Evolutionary conservation across 768 basidiomycete genomes (phyloP).

Genomic region (Agrocybe praecox): DNA sequence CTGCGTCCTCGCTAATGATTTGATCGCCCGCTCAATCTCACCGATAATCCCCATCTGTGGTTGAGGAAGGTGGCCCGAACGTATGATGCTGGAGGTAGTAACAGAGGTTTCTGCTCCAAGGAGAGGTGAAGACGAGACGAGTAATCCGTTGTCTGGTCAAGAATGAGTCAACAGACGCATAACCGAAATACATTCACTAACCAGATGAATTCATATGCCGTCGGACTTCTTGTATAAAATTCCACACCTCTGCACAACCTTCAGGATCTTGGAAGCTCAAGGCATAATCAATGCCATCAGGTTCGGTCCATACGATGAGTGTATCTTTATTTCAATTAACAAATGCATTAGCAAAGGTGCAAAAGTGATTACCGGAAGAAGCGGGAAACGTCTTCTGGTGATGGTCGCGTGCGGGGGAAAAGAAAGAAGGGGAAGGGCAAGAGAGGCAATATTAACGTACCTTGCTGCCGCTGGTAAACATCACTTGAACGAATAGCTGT

Average conservation of each 20-base stretch:
- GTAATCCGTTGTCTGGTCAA: slow-evolving; percentile 44
- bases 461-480: slow-evolving; percentile 87
- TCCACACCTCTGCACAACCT: slow-evolving; percentile 97
- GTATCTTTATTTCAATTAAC: slow-evolving; percentile 62
- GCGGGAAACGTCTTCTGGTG: neutral
- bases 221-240: slow-evolving; percentile 92
- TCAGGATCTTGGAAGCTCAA: slow-evolving; percentile 96
- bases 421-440: neutral
- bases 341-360: slow-evolving; percentile 10
- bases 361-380: slow-evolving; percentile 4
- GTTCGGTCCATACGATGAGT: slow-evolving; percentile 98
- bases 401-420: slow-evolving; percentile 21
- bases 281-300: slow-evolving; percentile 92
- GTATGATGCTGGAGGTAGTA: slow-evolving; percentile 66
- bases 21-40: slow-evolving; percentile 81
- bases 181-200: slow-evolving; percentile 32
- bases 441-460: slow-evolving; percentile 41
- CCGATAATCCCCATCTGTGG: slow-evolving; percentile 78
- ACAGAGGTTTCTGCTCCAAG: slow-evolving; percentile 58
- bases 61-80: slow-evolving; percentile 71
- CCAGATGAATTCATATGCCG: slow-evolving; percentile 73
- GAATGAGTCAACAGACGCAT: slow-evolving; percentile 14
- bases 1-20: slow-evolving; percentile 71
- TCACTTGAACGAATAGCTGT: slow-evolving; percentile 83
- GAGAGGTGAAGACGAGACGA: slow-evolving; percentile 62